Conservation (phyloP, 2,329 filamentous ascomycete genomes). For the Ilyonectria robusta region DNA sequence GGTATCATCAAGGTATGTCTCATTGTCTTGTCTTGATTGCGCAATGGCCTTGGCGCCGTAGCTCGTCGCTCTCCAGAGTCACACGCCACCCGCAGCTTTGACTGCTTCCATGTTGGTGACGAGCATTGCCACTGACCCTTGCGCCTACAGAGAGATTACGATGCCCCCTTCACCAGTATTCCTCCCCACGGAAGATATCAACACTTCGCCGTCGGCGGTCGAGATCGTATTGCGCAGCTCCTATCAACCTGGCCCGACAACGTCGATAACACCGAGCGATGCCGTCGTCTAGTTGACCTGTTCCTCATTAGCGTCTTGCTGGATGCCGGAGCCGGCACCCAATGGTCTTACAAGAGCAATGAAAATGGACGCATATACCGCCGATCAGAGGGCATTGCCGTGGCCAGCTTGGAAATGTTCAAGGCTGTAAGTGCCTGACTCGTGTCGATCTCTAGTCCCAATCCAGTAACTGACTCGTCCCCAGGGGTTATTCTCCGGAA, state of each 20-base stretch:
- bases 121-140: constrained; percentile 28
- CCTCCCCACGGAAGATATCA: constrained; percentile 90
- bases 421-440: constrained; percentile 70
- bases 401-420: constrained; percentile 89
- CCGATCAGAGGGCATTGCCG: constrained; percentile 89
- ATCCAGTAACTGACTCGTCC: constrained; percentile 35
- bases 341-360: constrained; percentile 93
- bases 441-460: background rate
- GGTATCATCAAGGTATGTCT: constrained; percentile 88
- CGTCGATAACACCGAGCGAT: constrained; percentile 80
- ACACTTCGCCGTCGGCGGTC: constrained; percentile 86
- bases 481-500: constrained; percentile 87
- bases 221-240: constrained; percentile 80
- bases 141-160: constrained; percentile 64
- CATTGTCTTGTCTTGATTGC: background rate
- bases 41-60: background rate
- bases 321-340: constrained; percentile 89
- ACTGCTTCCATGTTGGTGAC: background rate
- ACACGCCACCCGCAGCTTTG: background rate
- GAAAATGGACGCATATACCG: constrained; percentile 87
- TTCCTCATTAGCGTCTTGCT: constrained; percentile 86
- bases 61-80: background rate
- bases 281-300: constrained; percentile 81
- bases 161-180: constrained; percentile 73
- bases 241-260: constrained; percentile 77